A percentile compares a stretch with the other conserved stretches of the same genome.
These are phyloP conservation scores for Colletotrichum somersetense DNA, from an alignment of 2,329 filamentous ascomycete genomes.

Conservation along the genomic window DNA sequence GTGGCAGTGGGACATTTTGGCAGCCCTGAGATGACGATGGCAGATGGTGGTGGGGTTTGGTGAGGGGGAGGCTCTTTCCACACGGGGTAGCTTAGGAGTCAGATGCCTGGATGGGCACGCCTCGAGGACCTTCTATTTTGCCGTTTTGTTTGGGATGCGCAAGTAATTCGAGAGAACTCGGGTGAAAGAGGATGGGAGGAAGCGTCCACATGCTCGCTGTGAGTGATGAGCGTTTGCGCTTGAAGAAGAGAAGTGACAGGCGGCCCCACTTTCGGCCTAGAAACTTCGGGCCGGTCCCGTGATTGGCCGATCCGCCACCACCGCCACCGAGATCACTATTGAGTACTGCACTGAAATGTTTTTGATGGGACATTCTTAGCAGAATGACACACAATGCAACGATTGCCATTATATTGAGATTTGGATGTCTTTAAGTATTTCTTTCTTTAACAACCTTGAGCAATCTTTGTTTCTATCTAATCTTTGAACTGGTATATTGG, in stretches of 20 bases:
- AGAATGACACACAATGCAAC: not conserved
- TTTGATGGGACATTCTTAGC: not conserved
- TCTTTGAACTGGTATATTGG: not conserved
- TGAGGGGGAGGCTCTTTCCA: not conserved
- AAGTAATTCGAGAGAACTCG: not conserved
- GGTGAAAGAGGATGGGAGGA: conserved; percentile 1
- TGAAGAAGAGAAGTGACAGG: conserved; percentile 8
- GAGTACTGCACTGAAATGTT: not conserved
- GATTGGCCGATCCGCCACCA: conserved; percentile 20
- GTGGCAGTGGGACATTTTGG: conserved; percentile 62
- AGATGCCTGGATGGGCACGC: no score
- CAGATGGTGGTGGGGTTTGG: conserved; percentile 1
- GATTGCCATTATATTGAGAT: not conserved
- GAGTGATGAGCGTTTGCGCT: not conserved
- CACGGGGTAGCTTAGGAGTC: not conserved
- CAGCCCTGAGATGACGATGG: not conserved
- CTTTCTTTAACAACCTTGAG: not conserved
- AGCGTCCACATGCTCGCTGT: not conserved
- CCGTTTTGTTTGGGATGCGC: not conserved
- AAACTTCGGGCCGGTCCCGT: conserved; percentile 19
- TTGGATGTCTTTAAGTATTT: not conserved
- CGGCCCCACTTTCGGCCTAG: conserved; percentile 15
- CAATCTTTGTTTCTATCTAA: not conserved
- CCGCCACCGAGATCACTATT: not conserved
- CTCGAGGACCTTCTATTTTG: no score